Evolutionary conservation across 805 yeast genomes (phyloP), one percentile per base, ranked within the genome.

Genomic region (Spathaspora passalidarum): DNA sequence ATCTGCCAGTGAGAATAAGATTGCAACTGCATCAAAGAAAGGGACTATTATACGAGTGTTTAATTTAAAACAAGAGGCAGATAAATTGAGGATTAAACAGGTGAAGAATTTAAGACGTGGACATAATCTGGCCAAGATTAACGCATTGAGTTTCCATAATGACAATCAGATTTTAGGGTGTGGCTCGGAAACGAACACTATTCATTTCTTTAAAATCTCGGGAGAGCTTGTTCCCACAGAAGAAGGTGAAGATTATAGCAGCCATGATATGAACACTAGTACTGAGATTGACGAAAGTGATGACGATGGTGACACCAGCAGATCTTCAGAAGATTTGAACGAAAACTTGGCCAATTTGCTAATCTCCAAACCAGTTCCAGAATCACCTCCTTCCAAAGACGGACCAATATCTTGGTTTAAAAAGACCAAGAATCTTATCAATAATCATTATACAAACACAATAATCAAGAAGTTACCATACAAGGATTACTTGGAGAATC

Each of bases 11-110:
- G 55, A 58, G 40, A 37, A 46, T 13, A 56, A 56, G 16, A 62
- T 72, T 7, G 75, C 75, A 2, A 66, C 75, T 2, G 76, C 77
- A 2, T 68, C 74, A 1, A 50, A 62, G 16, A 72, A 69, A 47
- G 77, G 77, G 6, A 72, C 77, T 7, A 72, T 72, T 11, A 57
- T 72, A 1, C 55, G 76, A 13, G 67, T 69, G 2, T 62, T 63
- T 47, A 62, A 60, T 46, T 43, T 66, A 6, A 39, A 44, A 8
- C 45, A 44, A 9, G 44, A 41, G 16, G 52, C 47, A 26, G 46
- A 22, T 2, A 50, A 51, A 7, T 44, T 63, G 26, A 46, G 40
- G 2, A 52, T 72, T 11, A 46, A 55, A 11, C 67, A 59, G 36
- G 64, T 67, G 16, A 61, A 57, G 16, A 68, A 63, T 44, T 61